Evolutionary conservation across 345 rosid genomes (phyloP), one percentile per base, ranked within the genome.

Genomic region (Noccaea caerulescens): DNA sequence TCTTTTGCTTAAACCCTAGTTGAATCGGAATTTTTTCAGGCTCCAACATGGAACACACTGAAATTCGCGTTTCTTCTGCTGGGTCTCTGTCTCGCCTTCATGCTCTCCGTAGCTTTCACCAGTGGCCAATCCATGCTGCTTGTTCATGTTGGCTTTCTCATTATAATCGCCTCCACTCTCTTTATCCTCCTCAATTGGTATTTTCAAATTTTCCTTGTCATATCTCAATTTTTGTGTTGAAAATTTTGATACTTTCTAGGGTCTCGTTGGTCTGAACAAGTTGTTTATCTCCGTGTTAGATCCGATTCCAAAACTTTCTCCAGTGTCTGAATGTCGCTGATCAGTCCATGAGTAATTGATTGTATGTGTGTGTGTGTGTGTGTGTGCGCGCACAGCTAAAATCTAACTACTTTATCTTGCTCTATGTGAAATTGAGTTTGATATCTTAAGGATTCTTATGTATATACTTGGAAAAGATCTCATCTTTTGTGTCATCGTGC

Each of bases 171-270:
- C 2, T 83, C 81, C 34, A 57, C 89, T 58, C 97, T 93, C 76
- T 91, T 93, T 69, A 30, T 80, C 63, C 96, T 93, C 52, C 97
- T 91, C 47, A 85, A 80, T 83, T 93, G 97, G 96, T 93, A 83
- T 30, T 30, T 54, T 68, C 36, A 1, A 25, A 11, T 57, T 63
- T 66, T 50, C 6, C 10, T 72, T 23, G 58, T 39, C 12, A 41
- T 37, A 16, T n/a, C 56, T 59, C 13, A 43, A 10, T 11, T 58
- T 27, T 3, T 27, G n/a, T 42, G 14, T 27, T 20, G 56, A 27
- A 51, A 25, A 0, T 14, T 58, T 11, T 23, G 16, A 14, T 34
- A 1, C 20, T 64, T 0, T 49, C 33, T 16, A 18, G 27, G 44
- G 57, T 9, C 7, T 62, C 0, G 11, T 41, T 6, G 11, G 13